Evolutionary conservation across 1,284 basidiomycete species (phyloP), one percentile per base, ranked within the genome.

Genomic region (Rhodotorula sp.): DNA sequence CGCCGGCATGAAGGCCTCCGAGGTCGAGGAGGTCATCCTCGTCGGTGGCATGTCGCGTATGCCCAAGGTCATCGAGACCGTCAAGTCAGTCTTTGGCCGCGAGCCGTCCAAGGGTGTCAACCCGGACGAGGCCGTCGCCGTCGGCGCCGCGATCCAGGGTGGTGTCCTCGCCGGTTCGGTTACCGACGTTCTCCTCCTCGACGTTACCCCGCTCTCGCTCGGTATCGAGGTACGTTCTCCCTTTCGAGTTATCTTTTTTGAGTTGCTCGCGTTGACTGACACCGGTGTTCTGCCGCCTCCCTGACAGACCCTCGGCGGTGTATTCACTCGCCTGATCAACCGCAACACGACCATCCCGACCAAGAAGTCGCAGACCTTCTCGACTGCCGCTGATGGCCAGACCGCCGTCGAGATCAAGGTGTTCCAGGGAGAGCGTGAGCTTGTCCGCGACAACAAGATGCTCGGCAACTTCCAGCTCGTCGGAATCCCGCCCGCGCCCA

Each of bases 271-370:
- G 14, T 51, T 70, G 29, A 63, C 54, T 70, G 67, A 53, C 66
- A 62, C 5, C 24, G 3, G 49, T 20, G 24, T 24, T 6, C 51
- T 53, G n/a, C 14, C 22, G 61, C 56, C 84, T 55, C 58, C 7
- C 33, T 33, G n/a, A 91, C 62, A 96, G 84, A 98, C 95, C 14
- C 91, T 97, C 71, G 95, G 95, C 79, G 95, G 95, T 82, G 97
- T 99, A 83, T 97, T 98, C 91, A 98, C 95, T 73, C 82, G 84
- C 72, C 77, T 83, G 68, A 76, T 79, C 76, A 90, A 88, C 81
- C 90, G 95, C 74, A 99, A 99, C 86, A 99, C 95, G 26, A 98
- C 95, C 72, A 98, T 98, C 83, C 95, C 95, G 29, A 98, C 95
- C 80, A 99, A 98, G 87, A 98, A 99, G 88, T 94, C 92, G 6